Evolutionary conservation across 306 rosid species (phyloP), one percentile per base, ranked within the genome.

Genomic region (Acmispon strigosus): DNA sequence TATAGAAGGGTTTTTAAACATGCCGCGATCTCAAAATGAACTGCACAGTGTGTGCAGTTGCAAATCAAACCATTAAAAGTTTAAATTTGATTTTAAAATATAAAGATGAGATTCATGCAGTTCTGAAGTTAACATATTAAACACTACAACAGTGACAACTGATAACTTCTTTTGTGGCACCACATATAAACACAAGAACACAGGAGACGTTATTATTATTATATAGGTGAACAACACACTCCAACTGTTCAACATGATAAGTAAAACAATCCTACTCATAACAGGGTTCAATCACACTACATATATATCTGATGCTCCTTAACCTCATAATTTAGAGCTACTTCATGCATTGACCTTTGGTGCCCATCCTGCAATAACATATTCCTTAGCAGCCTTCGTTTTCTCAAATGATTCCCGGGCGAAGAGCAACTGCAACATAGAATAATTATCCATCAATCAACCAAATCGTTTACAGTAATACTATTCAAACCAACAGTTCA

Each of bases 321-420:
- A 36, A 20, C 39, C 70, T 71, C 68, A 77, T 51, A 72, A 16
- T 41, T 76, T 73, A 16, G 54, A 77, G 75, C 71, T 55, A 50
- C 61, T 84, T 88, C 90, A 89, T 52, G 96, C 78, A 80, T 91
- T 89, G 54, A 95, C 96, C 82, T 95, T 95, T 3, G 90, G 87
- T 41, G 56, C 84, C 99, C 99, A 94, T 72, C 97, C 97, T 7
- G 99, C 96, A 70, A 91, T 85, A 2, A 95, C 72, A 53, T 86
- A 39, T 32, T 95, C 82, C 60, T 84, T 67, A 16, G 75, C 74
- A 9, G 89, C 48, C 76, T 73, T 85, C 44, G 96, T 95, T 81
- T 85, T 91, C 90, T 70, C 15, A 68, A 89, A 89, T 17, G 96
- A 85, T 47, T 89, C 91, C 67, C 85, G 77, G 20, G 92, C 45